Evolutionary conservation across 768 basidiomycete genomes (phyloP).

Genomic region (Trametes elegans): DNA sequence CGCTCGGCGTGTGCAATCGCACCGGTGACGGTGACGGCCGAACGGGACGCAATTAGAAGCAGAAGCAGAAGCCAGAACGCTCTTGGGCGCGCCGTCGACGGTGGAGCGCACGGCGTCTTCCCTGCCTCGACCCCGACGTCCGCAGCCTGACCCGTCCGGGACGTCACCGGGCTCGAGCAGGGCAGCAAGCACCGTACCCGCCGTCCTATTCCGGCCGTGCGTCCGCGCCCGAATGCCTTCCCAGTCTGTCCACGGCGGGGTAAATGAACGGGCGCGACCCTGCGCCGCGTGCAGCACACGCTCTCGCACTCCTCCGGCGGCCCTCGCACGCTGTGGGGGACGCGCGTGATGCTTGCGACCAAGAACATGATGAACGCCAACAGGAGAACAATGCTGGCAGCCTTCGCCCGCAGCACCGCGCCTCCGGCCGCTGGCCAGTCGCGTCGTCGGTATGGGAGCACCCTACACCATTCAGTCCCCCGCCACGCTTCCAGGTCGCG

Average conservation of each 20-base stretch:
- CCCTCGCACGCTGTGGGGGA: constrained; percentile 17
- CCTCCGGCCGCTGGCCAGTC: background rate
- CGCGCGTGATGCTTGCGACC: background rate
- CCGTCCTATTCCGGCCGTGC: too few species aligned
- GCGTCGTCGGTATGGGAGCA: constrained; percentile 5
- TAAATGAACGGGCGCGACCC: too few species aligned
- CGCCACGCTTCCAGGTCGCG: background rate
- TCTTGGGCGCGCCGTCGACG: background rate
- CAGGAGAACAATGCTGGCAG: too few species aligned
- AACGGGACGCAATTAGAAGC: constrained; percentile 1
- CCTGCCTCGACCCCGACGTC: too few species aligned
- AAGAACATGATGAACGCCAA: too few species aligned
- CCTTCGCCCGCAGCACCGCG: background rate
- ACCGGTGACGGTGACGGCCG: background rate
- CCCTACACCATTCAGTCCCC: constrained; percentile 1
- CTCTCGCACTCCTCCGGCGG: background rate
- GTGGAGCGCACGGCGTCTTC: background rate
- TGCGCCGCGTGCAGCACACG: background rate
- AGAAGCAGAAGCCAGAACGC: background rate
- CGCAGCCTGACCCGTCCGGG: background rate
- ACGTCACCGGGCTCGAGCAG: constrained; percentile 4
- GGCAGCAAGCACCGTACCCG: too few species aligned
- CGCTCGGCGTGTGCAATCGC: too few species aligned
- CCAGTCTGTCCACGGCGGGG: too few species aligned
- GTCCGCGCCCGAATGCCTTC: constrained; percentile 8